Conservation (phyloP, 768 basidiomycete genomes). For the Phaeotremella skinneri region DNA sequence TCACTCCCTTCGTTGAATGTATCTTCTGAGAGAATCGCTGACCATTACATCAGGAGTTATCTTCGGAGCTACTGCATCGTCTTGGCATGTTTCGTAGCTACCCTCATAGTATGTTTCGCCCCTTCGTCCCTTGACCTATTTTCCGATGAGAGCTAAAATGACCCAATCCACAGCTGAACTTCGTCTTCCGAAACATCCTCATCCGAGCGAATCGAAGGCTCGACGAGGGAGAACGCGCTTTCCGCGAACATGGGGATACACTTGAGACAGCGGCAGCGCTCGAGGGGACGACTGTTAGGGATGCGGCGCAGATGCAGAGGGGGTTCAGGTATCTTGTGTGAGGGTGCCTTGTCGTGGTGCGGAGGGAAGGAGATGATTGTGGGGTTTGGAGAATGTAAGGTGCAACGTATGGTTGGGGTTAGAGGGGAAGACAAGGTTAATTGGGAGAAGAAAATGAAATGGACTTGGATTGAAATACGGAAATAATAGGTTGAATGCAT, state of each 20-base stretch:
- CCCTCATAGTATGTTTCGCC: constrained; percentile 19
- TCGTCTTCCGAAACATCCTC: constrained; percentile 31
- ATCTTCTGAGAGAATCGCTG: too few relatives aligned
- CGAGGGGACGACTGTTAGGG: constrained; percentile 26
- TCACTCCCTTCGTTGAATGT: neutral
- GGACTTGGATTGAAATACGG: neutral
- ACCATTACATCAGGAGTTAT: constrained; percentile 24
- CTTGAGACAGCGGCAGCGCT: constrained; percentile 21
- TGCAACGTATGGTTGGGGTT: neutral
- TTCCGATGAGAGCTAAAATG: neutral
- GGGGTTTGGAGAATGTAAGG: too few relatives aligned
- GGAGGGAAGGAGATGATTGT: neutral
- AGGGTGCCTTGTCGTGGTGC: neutral
- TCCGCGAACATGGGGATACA: constrained; percentile 26
- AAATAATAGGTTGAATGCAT: neutral
- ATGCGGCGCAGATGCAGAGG: constrained; percentile 29
- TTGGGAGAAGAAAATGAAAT: neutral
- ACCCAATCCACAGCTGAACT: constrained; percentile 18
- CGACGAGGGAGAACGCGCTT: constrained; percentile 28
- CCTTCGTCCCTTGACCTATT: too few relatives aligned
- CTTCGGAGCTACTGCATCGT: constrained; percentile 28
- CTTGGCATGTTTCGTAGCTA: constrained; percentile 27
- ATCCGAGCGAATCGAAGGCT: constrained; percentile 24
- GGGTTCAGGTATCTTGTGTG: constrained; percentile 23
- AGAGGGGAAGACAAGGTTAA: neutral